phyloP scores from a whole-genome alignment of 2,329 filamentous ascomycete species.

The Aureobasidium lini region DNA sequence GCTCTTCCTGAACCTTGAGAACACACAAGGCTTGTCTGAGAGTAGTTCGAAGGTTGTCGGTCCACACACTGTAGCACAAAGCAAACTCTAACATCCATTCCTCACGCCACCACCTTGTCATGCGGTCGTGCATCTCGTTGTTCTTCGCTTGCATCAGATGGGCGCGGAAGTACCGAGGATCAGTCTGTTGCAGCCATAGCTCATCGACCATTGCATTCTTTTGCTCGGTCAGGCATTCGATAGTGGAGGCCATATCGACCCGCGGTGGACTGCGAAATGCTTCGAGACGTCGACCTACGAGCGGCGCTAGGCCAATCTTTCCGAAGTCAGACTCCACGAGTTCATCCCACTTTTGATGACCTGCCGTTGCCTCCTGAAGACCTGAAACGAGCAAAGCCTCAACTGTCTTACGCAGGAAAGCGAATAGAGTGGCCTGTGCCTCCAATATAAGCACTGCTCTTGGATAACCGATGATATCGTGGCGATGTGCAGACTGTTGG shows the following conservation, averaged over 20 bases:
- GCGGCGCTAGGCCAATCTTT: not conserved
- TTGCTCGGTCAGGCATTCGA: not conserved
- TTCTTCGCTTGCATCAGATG: not conserved
- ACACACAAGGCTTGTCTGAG: not conserved
- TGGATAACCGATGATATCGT: conserved; percentile 14
- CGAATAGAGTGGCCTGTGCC: not conserved
- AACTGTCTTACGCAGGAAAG: not conserved
- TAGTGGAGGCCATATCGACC: not conserved
- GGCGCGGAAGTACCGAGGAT: not conserved
- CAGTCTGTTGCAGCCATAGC: not conserved
- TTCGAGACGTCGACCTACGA: not conserved
- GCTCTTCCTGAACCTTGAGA: not conserved
- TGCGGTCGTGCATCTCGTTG: not conserved
- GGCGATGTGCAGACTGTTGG: conserved; percentile 8
- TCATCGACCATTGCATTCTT: not conserved
- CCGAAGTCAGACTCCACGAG: not conserved
- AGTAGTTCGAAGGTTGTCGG: not conserved
- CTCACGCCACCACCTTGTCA: not conserved
- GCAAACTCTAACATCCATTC: not conserved
- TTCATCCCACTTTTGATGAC: not conserved
- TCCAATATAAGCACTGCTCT: conserved; percentile 1
- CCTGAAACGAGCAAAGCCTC: not conserved
- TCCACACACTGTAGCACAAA: not conserved
- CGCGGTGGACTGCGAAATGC: not conserved
- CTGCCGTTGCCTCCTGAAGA: not conserved